Conservation (phyloP, 2,329 filamentous ascomycete genomes). For the Sporothrix humicola region DNA sequence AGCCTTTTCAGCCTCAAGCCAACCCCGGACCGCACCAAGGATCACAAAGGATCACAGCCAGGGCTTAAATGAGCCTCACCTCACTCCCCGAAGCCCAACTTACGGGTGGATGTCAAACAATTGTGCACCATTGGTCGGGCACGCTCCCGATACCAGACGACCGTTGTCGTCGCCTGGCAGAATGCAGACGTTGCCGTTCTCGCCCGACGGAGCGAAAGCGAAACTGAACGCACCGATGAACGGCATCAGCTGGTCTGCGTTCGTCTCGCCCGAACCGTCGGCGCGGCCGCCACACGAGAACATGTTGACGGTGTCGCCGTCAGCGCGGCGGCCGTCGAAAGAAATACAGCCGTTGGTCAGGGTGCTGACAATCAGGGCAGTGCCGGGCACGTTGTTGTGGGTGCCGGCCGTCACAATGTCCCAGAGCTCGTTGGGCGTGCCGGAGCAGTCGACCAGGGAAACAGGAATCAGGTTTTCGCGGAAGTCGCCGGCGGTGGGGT, state of each 20-base stretch:
- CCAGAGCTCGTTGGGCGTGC: constrained; percentile 55
- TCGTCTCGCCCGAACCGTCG: constrained; percentile 54
- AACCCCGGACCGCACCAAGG: not conserved
- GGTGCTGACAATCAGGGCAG: constrained; percentile 55
- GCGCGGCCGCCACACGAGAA: constrained; percentile 61
- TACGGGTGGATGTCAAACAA: constrained; percentile 44
- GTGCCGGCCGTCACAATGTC: constrained; percentile 57
- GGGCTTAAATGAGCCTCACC: not conserved
- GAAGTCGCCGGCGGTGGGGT: constrained; percentile 60
- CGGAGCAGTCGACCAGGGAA: constrained; percentile 52
- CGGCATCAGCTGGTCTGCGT: constrained; percentile 56
- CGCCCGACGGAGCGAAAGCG: constrained; percentile 53
- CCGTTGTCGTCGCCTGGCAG: constrained; percentile 44
- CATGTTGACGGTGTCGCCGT: constrained; percentile 55
- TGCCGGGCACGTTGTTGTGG: constrained; percentile 54
- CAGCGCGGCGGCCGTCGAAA: constrained; percentile 53
- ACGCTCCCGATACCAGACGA: constrained; percentile 43
- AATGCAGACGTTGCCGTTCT: constrained; percentile 52
- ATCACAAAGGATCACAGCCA: not conserved
- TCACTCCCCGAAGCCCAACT: not conserved
- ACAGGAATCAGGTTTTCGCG: constrained; percentile 60
- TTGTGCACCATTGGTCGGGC: constrained; percentile 43
- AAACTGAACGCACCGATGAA: constrained; percentile 53
- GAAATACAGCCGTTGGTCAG: constrained; percentile 59
- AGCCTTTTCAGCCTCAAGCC: not conserved